Evolutionary conservation across 2,329 filamentous ascomycete genomes (phyloP).

Genomic region (Ophioceras dolichostomum): DNA sequence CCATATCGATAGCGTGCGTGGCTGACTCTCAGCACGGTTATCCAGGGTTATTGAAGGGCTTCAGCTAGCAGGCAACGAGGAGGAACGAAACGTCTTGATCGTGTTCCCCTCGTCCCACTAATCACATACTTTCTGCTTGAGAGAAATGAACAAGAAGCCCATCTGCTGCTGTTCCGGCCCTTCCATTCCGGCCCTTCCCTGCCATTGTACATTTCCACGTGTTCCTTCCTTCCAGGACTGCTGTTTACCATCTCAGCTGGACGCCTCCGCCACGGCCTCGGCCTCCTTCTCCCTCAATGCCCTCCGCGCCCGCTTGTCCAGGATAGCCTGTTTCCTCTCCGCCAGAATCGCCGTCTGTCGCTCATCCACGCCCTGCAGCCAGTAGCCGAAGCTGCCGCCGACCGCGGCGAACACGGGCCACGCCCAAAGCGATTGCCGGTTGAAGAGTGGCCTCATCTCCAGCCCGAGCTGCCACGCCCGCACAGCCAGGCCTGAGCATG

Average conservation of each 20-base stretch:
- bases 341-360: slow-evolving; percentile 65
- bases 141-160: too few species aligned
- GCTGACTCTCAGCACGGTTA: too few species aligned
- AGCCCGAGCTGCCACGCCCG: slow-evolving; percentile 96
- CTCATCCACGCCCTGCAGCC: slow-evolving; percentile 82
- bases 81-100: too few species aligned
- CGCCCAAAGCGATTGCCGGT: slow-evolving; percentile 71
- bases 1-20: too few species aligned
- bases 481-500: slow-evolving; percentile 63
- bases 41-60: too few species aligned
- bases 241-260: background rate
- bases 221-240: too few species aligned
- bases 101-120: too few species aligned
- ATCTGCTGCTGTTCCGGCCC: too few species aligned
- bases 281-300: slow-evolving; percentile 48
- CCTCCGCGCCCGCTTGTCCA: slow-evolving; percentile 81
- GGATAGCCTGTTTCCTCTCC: slow-evolving; percentile 65
- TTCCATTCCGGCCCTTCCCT: too few species aligned
- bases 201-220: too few species aligned
- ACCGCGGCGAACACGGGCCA: slow-evolving; percentile 82
- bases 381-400: slow-evolving; percentile 91
- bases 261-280: slow-evolving; percentile 8
- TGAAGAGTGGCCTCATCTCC: slow-evolving; percentile 94
- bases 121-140: too few species aligned
- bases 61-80: too few species aligned